A percentile compares a stretch with the other conserved stretches of the same genome.
Evolutionary conservation across 495 filamentous ascomycete species (phyloP).

Genomic region (Penicillium diatomitis): DNA sequence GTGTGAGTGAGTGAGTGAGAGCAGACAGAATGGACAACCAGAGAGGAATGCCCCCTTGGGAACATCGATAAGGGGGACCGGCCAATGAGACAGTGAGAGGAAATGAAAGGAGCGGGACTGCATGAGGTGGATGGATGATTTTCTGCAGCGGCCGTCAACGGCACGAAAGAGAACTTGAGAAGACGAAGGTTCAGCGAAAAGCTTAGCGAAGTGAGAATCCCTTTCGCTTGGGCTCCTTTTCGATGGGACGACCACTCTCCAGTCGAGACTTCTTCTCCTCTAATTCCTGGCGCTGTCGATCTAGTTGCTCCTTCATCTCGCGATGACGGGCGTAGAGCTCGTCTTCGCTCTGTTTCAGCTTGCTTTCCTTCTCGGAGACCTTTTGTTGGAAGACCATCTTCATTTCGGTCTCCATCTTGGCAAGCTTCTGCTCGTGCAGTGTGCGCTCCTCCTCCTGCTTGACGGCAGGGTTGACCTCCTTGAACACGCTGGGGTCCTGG

Average conservation of each 20-base stretch:
- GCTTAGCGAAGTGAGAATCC: conserved; percentile 91
- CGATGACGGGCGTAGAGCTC: conserved; percentile 94
- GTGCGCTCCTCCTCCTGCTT: conserved; percentile 99
- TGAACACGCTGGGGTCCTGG: conserved; percentile 98
- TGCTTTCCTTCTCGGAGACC: conserved; percentile 98
- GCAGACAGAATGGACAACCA: conserved; percentile 28
- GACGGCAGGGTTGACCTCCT: conserved; percentile 99
- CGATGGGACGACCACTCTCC: conserved; percentile 88
- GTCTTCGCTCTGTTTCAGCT: conserved; percentile 97
- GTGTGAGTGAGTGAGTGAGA: conserved; percentile 20
- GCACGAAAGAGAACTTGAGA: conserved; percentile 6
- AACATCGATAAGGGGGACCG: not conserved
- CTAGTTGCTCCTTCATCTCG: conserved; percentile 99
- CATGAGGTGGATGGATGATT: conserved; percentile 5
- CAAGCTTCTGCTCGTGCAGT: conserved; percentile 97
- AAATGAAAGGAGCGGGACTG: conserved; percentile 17
- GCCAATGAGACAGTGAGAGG: not conserved
- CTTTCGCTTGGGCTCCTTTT: conserved; percentile 91
- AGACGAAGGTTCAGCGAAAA: not conserved
- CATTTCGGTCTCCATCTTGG: conserved; percentile 99
- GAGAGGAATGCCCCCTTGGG: conserved; percentile 6
- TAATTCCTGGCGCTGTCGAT: conserved; percentile 83
- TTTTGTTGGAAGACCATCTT: conserved; percentile 99
- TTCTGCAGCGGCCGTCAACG: conserved; percentile 21
- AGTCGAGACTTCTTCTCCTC: conserved; percentile 94